These are phyloP conservation scores for Wakefieldia striispora DNA, from an alignment of 768 basidiomycete genomes.

Conservation along the genomic window DNA sequence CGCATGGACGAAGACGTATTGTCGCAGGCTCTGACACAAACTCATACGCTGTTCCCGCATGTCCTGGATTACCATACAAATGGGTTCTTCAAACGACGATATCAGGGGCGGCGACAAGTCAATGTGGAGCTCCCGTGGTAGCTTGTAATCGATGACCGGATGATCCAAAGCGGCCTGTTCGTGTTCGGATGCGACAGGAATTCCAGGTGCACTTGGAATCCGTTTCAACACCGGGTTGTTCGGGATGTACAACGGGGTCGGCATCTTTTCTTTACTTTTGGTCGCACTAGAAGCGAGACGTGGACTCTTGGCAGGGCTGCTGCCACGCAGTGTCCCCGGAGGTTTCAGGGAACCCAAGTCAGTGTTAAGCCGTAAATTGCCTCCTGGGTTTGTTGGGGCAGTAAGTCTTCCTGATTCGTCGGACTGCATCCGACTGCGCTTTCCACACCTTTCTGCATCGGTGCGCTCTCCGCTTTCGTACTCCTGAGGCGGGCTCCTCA, in stretches of 20 bases:
- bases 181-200: conserved; percentile 1
- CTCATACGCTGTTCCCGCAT: conserved; percentile 98
- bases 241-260: not conserved
- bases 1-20: conserved; percentile 92
- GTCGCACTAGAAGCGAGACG: not conserved
- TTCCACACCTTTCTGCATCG: conserved; percentile 10
- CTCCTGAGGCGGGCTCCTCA: conserved; percentile 13
- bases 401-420: conserved; percentile 8
- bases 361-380: conserved; percentile 1
- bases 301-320: not conserved
- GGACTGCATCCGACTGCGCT: not conserved
- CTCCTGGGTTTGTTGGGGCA: not conserved
- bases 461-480: conserved; percentile 12
- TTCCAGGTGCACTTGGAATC: not conserved
- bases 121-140: conserved; percentile 59
- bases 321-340: not conserved
- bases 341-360: not conserved
- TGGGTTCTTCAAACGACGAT: conserved; percentile 69
- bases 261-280: conserved; percentile 1
- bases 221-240: conserved; percentile 1
- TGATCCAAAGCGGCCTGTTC: conserved; percentile 12
- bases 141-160: conserved; percentile 51
- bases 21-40: conserved; percentile 88
- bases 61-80: conserved; percentile 81
- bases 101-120: conserved; percentile 55